phyloP scores from a whole-genome alignment of 140 eudicot species.

The Senecio squalidus region DNA sequence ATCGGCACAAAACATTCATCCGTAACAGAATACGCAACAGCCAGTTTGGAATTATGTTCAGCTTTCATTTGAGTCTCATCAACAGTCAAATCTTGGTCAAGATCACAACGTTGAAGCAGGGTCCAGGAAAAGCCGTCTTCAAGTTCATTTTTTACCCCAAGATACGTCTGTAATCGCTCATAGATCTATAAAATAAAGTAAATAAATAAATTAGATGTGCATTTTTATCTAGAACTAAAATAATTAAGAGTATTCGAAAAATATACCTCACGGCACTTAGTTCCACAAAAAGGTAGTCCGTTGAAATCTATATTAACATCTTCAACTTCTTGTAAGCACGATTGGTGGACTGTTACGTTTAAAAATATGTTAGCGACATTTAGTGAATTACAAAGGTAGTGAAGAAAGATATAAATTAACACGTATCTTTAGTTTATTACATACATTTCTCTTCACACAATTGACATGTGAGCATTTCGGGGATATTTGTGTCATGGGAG shows the following conservation, averaged over 20 bases:
- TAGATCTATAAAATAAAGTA: conserved; percentile 49
- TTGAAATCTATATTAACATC: conserved; percentile 21
- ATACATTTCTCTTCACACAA: conserved; percentile 90
- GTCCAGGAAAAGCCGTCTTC: conserved; percentile 80
- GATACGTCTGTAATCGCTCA: conserved; percentile 43
- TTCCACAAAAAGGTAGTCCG: conserved; percentile 56
- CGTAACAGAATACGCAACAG: conserved; percentile 75
- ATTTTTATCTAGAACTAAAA: background rate
- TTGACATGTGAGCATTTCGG: conserved; percentile 49
- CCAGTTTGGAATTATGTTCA: conserved; percentile 75
- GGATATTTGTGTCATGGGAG: conserved; percentile 6
- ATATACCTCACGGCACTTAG: conserved; percentile 69
- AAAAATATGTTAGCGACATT: conserved; percentile 7
- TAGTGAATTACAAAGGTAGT: background rate
- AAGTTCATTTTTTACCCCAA: conserved; percentile 69
- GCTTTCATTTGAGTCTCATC: conserved; percentile 27
- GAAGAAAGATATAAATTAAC: background rate
- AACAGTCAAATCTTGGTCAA: conserved; percentile 30
- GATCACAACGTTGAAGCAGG: conserved; percentile 55
- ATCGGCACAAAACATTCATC: conserved; percentile 93
- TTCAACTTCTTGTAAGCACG: conserved; percentile 39
- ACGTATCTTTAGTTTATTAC: background rate
- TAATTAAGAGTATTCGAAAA: background rate
- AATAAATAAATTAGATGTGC: background rate
- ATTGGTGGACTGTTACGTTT: conserved; percentile 55